Evolutionary conservation across 441 rosid species (phyloP).

Genomic region (Mallotus japonicus): DNA sequence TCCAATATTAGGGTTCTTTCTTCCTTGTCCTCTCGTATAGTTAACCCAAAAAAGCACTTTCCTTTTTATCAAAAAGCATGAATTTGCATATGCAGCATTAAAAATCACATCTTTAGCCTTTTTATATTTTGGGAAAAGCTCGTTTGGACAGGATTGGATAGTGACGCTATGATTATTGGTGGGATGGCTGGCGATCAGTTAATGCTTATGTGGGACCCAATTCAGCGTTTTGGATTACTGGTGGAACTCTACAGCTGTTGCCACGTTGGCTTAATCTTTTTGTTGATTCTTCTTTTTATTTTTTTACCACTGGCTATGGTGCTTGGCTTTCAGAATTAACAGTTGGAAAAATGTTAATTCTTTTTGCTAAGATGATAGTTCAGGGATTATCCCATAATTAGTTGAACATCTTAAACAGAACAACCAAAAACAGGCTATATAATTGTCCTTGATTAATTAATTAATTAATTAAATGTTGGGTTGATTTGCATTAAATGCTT

Average conservation of each 20-base stretch:
- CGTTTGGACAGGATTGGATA: not conserved
- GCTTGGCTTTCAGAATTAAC: conserved; percentile 13
- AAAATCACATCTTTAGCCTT: not conserved
- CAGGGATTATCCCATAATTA: not conserved
- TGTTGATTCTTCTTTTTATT: not conserved
- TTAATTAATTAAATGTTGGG: too few relatives aligned
- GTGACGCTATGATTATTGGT: not conserved
- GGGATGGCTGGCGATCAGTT: conserved; percentile 54
- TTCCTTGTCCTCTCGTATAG: not conserved
- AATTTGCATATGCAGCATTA: not conserved
- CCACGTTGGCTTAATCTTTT: conserved; percentile 32
- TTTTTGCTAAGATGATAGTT: not conserved
- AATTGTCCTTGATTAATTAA: not conserved
- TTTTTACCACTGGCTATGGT: not conserved
- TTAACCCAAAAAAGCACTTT: not conserved
- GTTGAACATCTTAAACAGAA: not conserved
- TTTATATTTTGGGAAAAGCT: not conserved
- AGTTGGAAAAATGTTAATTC: not conserved
- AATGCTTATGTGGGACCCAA: conserved; percentile 31
- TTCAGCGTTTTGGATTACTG: conserved; percentile 1
- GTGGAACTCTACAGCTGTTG: conserved; percentile 46
- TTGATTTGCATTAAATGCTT: not conserved
- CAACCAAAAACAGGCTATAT: not conserved
- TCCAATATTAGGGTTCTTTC: not conserved
- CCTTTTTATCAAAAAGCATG: conserved; percentile 15